Base-by-base conservation (phyloP, 2,329 filamentous ascomycete genomes). In the Rhinocladiella mackenziei region DNA sequence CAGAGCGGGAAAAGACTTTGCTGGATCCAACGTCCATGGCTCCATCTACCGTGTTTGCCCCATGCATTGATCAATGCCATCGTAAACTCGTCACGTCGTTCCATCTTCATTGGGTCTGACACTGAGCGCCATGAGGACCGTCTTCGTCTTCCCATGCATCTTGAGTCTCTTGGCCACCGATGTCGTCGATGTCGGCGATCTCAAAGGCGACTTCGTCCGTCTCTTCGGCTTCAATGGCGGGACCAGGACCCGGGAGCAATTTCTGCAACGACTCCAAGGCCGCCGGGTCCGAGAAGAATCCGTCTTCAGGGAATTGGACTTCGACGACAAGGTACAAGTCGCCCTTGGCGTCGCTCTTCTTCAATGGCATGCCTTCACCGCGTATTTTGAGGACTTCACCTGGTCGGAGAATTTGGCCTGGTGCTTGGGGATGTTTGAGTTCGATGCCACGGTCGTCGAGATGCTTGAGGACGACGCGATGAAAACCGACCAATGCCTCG, bases 321-420 rank as follows among this genome's bases (percentile, higher is more conserved):
- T 92, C 83, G 53, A 96, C 83, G 26, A 85, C 71, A 30, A 98
- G 74, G 66, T 91, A 98, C 13, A 98, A 71, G 60, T 97, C 89
- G 31, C 92, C 92, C 62, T 81, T 88, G 3, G 71, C 61, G 28
- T 98, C 92, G 52, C 83, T 86, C 45, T 83, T 81, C 75, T 96
- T 96, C 57, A 83, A 67, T 2, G 92, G 92, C 92, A 98, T 98
- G 48, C 92, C 92, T 70, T 98, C 92, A 18, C 88, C 89, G 2
- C 75, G 67, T 1, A 98, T 73, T 71, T 89, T 95, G 57, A 98
- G 75, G 5, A 91, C 78, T 62, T 98, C 86, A 18, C 82, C 84
- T 0, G 92, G 89, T 18, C 81, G 80, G 25, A 98, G 69, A 39
- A 97, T 75, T 64, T 89, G 84, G 56, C 91, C 91, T 53, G 83